phyloP scores from a whole-genome alignment of 495 filamentous ascomycete species.

The Penicillium canariense region DNA sequence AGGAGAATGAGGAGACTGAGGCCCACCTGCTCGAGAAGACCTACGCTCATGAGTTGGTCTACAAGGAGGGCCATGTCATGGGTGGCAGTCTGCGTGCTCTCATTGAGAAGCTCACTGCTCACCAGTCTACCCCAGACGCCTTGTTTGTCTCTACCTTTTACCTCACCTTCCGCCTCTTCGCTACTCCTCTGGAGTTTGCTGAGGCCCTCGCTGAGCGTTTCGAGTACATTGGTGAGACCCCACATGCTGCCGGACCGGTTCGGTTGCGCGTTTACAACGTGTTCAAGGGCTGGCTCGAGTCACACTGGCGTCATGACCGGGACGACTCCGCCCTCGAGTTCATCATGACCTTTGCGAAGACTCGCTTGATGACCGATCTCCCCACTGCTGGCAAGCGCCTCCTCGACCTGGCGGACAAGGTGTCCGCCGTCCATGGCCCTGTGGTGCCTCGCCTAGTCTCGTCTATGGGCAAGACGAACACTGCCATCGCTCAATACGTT shows the following conservation, averaged over 20 bases:
- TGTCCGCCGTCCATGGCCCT: slow-evolving; percentile 70
- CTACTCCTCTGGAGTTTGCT: slow-evolving; percentile 75
- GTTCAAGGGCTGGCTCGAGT: slow-evolving; percentile 96
- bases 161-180: slow-evolving; percentile 94
- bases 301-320: slow-evolving; percentile 82
- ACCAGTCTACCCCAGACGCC: slow-evolving; percentile 89
- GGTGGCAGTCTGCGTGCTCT: slow-evolving; percentile 89
- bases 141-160: slow-evolving; percentile 95
- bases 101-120: slow-evolving; percentile 89
- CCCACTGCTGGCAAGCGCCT: slow-evolving; percentile 79
- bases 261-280: slow-evolving; percentile 92
- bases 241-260: slow-evolving; percentile 71
- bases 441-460: slow-evolving; percentile 85
- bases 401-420: slow-evolving; percentile 74
- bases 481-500: slow-evolving; percentile 65
- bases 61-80: slow-evolving; percentile 92
- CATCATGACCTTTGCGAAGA: slow-evolving; percentile 76
- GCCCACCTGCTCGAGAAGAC: slow-evolving; percentile 80
- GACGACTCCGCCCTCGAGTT: slow-evolving; percentile 72
- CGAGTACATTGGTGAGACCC: slow-evolving; percentile 80
- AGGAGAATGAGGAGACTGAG: slow-evolving; percentile 75
- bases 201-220: slow-evolving; percentile 83
- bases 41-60: slow-evolving; percentile 85
- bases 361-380: slow-evolving; percentile 61
- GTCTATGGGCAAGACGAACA: slow-evolving; percentile 83